Conservation (phyloP, 2,329 filamentous ascomycete species). For the Lecanicillium sp. region DNA sequence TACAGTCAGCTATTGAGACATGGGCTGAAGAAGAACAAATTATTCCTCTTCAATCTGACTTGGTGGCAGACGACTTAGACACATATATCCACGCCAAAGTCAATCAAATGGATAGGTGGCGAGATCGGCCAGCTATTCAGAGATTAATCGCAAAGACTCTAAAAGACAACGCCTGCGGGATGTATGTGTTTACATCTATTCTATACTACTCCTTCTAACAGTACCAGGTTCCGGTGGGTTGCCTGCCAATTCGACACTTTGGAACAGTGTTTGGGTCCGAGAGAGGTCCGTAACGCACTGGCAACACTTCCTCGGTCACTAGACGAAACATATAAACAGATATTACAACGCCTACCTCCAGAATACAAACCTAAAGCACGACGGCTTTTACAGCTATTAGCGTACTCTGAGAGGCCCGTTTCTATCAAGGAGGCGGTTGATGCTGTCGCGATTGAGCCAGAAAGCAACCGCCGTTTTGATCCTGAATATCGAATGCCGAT, state of each 20-base stretch:
- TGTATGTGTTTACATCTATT: neutral
- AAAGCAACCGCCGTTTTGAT: neutral
- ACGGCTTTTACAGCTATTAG: slow-evolving; percentile 5
- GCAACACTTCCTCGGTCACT: neutral
- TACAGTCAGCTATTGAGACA: neutral
- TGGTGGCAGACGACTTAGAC: neutral
- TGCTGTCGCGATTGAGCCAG: neutral
- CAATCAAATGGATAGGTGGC: slow-evolving; percentile 1
- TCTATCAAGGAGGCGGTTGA: slow-evolving; percentile 1
- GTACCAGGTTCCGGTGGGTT: slow-evolving; percentile 6
- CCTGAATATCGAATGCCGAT: neutral
- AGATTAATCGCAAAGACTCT: neutral
- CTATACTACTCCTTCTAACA: neutral
- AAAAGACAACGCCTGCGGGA: neutral
- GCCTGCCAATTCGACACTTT: slow-evolving; percentile 6
- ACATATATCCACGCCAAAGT: neutral
- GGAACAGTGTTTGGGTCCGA: slow-evolving; percentile 1
- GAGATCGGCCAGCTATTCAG: neutral
- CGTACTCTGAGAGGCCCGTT: slow-evolving; percentile 4
- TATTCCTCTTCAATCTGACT: slow-evolving; percentile 1
- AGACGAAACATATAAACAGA: slow-evolving; percentile 2
- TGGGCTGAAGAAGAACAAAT: slow-evolving; percentile 1
- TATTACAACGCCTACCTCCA: neutral
- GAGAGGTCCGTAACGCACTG: slow-evolving; percentile 1
- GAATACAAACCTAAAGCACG: neutral